Base-by-base conservation (phyloP, 441 rosid genomes). In the Hypseocharis bilobata region DNA sequence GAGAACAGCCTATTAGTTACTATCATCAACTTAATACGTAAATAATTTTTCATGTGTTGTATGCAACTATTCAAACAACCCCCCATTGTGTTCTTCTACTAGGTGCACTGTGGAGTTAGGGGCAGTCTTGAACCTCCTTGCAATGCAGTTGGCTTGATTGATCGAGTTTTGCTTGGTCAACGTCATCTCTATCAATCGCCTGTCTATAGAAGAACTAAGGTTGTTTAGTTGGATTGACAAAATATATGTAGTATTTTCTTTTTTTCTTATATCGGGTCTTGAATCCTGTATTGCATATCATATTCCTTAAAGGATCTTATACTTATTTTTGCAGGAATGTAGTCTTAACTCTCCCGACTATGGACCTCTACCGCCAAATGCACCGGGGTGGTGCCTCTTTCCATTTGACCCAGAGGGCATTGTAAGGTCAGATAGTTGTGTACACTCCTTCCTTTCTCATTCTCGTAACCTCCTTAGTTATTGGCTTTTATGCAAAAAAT, bases 321-420 rank as follows among this genome's bases (percentile, higher is more conserved):
- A 52, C 62, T 34, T 32, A 0, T 60, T 14, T 54, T 63, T 30
- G 42, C 78, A 85, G 87, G 81, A 85, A 77, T 85, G 89, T 65
- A 85, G 89, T 68, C 80, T 81, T 63, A 83, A 81, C 71, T 85
- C 87, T 75, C 87, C 87, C 10, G 82, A 81, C 69, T 85, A 83
- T 73, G 89, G 87, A 60, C 81, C 87, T 64, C 69, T 75, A 61
- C 89, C 85, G 26, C 78, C 81, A 64, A 75, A 77, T 78, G 70
- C 87, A 58, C 89, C 89, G 65, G 68, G 52, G 8, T 85, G 89
- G 85, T 85, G 89, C 77, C 82, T 78, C 68, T 83, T 87, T 61
- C 84, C 87, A n/a, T 85, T 79, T 80, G 89, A 85, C 58, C 87
- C 89, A 1, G 89, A 85, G 76, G 89, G 87, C 65, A 71, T 83